A percentile compares a stretch with the other conserved stretches of the same genome.
Conservation (phyloP, 2,329 filamentous ascomycete species). For the Fonsecaea pugnacius region DNA sequence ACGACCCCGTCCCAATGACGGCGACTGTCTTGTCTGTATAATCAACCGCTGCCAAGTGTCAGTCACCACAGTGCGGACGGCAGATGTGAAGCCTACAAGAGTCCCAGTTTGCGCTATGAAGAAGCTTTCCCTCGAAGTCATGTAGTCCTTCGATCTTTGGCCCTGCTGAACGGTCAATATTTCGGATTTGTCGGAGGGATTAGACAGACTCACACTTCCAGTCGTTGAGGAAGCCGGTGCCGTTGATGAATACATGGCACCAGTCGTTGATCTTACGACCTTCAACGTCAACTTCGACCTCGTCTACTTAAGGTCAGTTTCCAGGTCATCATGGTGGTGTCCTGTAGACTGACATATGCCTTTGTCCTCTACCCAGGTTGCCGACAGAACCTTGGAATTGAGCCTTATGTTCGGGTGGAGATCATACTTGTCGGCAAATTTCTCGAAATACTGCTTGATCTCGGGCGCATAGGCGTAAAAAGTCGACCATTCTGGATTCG, state of each 20-base stretch:
- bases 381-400: slow-evolving; percentile 14
- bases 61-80: not conserved
- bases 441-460: slow-evolving; percentile 39
- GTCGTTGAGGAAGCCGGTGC: slow-evolving; percentile 47
- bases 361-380: slow-evolving; percentile 17
- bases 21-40: slow-evolving; percentile 63
- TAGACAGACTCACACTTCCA: slow-evolving; percentile 43
- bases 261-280: slow-evolving; percentile 33
- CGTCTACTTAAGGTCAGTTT: not conserved
- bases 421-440: slow-evolving; percentile 35
- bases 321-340: not conserved
- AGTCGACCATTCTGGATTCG: slow-evolving; percentile 35
- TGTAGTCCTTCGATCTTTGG: slow-evolving; percentile 54
- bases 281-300: slow-evolving; percentile 10
- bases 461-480: slow-evolving; percentile 38
- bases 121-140: slow-evolving; percentile 51
- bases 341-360: slow-evolving; percentile 13
- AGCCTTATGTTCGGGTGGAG: slow-evolving; percentile 11
- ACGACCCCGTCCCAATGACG: slow-evolving; percentile 68
- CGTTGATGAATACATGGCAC: slow-evolving; percentile 44
- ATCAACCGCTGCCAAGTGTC: slow-evolving; percentile 44
- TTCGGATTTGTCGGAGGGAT: not conserved
- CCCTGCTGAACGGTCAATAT: slow-evolving; percentile 33
- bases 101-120: slow-evolving; percentile 43
- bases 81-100: slow-evolving; percentile 5